Evolutionary conservation across 1,139 yeast species (phyloP), one percentile per base, ranked within the genome.

Genomic region (Hyphopichia buzzinii): DNA sequence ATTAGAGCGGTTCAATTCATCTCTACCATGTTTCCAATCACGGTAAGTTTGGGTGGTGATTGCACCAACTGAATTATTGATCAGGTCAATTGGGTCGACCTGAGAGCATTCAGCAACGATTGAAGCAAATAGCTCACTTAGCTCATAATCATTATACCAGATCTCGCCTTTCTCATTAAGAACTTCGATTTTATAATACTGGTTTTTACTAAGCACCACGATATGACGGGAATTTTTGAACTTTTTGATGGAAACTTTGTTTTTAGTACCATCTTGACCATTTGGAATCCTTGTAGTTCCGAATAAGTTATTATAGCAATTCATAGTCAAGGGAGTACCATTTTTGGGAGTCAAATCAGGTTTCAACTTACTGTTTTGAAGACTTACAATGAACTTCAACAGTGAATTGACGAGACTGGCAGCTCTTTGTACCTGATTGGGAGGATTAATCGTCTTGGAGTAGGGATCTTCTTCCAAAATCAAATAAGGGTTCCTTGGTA

Each of bases 401-500:
- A 85, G 73, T 3, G 88, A 81, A 41, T 79, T 74, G 30, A 83
- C 71, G 48, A 84, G 62, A 28, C 75, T 81, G 2, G 89, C 81
- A 4, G 89, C 80, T 32, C 90, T 58, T 43, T 79, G 82, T 3
- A 78, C 66, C 59, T 84, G 92, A 40, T 74, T 67, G 4, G 87
- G 84, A 23, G 81, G 79, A 39, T 72, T 76, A 39, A 71, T 57
- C n/a, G 75, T 69, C 47, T 66, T 65, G 14, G 73, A 56, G 45
- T 78, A 71, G 1, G 90, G 89, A 47, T 84, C 94, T 50, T 83
- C 84, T 46, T 83, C 88, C 22, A 84, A 57, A 7, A 84, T 74
- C 47, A 84, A 67, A 48, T 81, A 84, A 0, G 94, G 94, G 50
- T 84, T 84, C 41, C 90, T 64, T 4, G 94, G 94, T 35, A 84